A percentile compares a stretch with the other conserved stretches of the same genome.
These are phyloP conservation scores for Tilletia setariae DNA, from an alignment of 1,284 basidiomycete species.

Conservation along the genomic window DNA sequence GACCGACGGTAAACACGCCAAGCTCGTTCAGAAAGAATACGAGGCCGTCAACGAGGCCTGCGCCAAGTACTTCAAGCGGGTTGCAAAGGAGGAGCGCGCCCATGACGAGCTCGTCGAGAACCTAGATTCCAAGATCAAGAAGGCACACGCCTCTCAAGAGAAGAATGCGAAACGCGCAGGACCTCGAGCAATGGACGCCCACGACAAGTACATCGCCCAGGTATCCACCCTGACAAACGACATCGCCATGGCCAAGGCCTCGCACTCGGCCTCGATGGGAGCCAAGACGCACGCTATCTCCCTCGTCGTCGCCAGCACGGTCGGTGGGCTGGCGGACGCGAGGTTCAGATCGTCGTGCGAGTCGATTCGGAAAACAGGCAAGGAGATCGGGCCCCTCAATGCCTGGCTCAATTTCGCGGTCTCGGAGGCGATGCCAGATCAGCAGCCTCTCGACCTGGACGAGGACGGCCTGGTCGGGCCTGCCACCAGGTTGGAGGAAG, in stretches of 20 bases:
- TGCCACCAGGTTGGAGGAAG: constrained; percentile 31
- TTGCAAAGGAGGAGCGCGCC: constrained; percentile 50
- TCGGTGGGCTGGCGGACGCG: constrained; percentile 46
- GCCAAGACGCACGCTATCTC: constrained; percentile 38
- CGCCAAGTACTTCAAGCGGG: constrained; percentile 49
- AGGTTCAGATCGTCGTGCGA: constrained; percentile 49
- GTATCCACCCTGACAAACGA: constrained; percentile 42
- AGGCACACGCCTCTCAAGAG: constrained; percentile 48
- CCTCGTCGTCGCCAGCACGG: constrained; percentile 35
- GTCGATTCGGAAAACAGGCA: constrained; percentile 37
- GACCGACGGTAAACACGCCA: constrained; percentile 41
- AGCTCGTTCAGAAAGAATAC: constrained; percentile 48
- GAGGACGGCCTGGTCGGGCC: constrained; percentile 34
- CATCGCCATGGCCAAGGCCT: constrained; percentile 36
- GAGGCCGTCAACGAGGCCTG: constrained; percentile 49
- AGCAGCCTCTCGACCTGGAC: constrained; percentile 37
- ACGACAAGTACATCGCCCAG: constrained; percentile 49
- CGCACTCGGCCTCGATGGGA: constrained; percentile 38
- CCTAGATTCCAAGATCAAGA: constrained; percentile 51
- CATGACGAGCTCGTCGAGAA: constrained; percentile 46
- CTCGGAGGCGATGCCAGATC: constrained; percentile 45
- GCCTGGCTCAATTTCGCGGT: constrained; percentile 42
- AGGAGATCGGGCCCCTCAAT: constrained; percentile 40
- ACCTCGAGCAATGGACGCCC: constrained; percentile 38
- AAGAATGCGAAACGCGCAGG: constrained; percentile 41